Base-by-base conservation (phyloP, 441 rosid genomes). In the Theobroma grandiflorum region DNA sequence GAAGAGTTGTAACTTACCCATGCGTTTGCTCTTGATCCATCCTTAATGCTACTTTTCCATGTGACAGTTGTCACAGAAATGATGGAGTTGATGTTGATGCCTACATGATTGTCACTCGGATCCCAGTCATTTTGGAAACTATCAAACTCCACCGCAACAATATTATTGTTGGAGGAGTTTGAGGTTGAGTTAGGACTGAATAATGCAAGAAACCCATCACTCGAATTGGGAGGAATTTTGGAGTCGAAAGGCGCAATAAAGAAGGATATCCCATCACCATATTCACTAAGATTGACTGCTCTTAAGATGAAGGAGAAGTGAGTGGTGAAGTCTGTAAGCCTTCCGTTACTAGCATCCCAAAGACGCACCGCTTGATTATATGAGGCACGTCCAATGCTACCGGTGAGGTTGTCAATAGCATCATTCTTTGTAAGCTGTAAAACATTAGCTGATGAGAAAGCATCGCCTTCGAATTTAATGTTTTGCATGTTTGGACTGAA, bases 71-170 rank as follows among this genome's bases (percentile, higher is more conserved):
- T 65, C 2, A 79, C 87, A 0, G 92, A 88, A 8, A 49, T 20
- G 35, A 91, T 86, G 40, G 89, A 86, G 38, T 91, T 89, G 43
- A 89, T 74, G 64, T 83, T 76, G 45, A 91, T 89, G 18, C 94
- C 93, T 1, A 88, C 86, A 63, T 91, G 94, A 83, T 89, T 72
- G 35, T 57, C 50, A 20, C 76, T 68, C 0, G 89, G 90, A 79
- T 91, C 91, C 91, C 94, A 91, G 0, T 9, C 0, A 22, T 91
- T 86, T 43, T 0, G 2, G 68, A 26, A 69, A 72, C 87, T 85
- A 79, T 91, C 94, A 45, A 88, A 91, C 82, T 91, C 91, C 16
- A 89, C 90, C 0, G 94, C 92, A 20, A 91, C 88, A 22, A 87
- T 77, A 45, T 75, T 85, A 40, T 84, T 82, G 7, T 58, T 81